Base-by-base conservation (phyloP, 371 early-diverging fungal genomes). In the Syncephalastrum contaminatum region DNA sequence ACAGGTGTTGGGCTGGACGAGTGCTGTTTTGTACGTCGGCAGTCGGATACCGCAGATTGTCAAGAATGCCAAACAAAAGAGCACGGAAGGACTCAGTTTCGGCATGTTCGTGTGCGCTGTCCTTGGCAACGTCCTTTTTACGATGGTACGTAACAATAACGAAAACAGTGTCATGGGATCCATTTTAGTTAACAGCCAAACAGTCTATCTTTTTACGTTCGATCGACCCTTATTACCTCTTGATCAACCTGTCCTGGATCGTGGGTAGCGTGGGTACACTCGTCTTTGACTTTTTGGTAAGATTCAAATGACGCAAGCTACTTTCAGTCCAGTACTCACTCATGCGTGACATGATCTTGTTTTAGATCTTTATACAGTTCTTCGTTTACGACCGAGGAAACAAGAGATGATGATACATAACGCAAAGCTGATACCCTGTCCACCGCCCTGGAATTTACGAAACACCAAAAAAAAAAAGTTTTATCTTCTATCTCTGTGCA, bases 21-120 rank as follows among this genome's bases (percentile, higher is more conserved):
- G 82, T 43, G 82, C 83, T 0, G 59, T 70, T 4, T 53, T 83
- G 24, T 86, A 81, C 51, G 58, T 78, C 61, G 63, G 83, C 50
- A 72, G 86, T 14, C 83, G 91, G 43, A 52, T 92, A 19, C 93
- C 94, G 1, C 94, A 93, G 59, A 82, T 93, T 47, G 69, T 85
- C 25, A 84, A 83, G 69, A 90, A 90, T 62, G 80, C 73, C 68
- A 63, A 72, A 19, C 74, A 83, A 39, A 72, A 85, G 66, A 88
- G 89, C 8, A 82, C 83, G 25, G 84, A 89, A 46, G 93, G 93
- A 0, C 73, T 94, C 27, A 83, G 89, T 21, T 57, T 88, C 43
- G 75, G 77, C 58, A 88, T 94, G 87, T 93, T 94, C 63, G 51
- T 82, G 16, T 86, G 85, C 61, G 87, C 90, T n/a, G 81, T 90